These are phyloP conservation scores for Aspergillus homomorphus DNA, from an alignment of 495 filamentous ascomycete species.

Conservation along the genomic window DNA sequence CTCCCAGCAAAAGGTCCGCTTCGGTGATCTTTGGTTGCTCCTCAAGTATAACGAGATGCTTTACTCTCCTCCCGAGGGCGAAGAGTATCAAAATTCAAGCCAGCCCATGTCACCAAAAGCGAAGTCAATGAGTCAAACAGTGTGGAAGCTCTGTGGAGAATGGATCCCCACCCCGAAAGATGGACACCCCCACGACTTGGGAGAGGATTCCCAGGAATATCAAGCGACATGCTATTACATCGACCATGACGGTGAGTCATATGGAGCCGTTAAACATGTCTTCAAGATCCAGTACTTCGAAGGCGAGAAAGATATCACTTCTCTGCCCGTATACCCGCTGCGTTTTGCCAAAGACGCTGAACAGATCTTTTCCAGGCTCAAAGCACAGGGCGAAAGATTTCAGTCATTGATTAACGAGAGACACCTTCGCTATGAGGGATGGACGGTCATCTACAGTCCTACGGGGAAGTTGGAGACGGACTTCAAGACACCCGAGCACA, in stretches of 20 bases:
- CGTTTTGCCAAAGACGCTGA: background rate
- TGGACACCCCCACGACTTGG: background rate
- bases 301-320: background rate
- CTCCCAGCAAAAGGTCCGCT: background rate
- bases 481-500: conserved; percentile 2
- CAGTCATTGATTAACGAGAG: background rate
- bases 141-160: background rate
- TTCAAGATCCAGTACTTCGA: conserved; percentile 3
- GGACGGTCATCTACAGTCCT: background rate
- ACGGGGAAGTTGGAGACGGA: background rate
- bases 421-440: background rate
- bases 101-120: background rate
- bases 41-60: background rate
- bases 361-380: background rate
- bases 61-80: background rate
- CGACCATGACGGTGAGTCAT: background rate
- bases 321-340: background rate
- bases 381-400: background rate
- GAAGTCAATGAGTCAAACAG: background rate
- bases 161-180: background rate
- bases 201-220: background rate
- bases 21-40: background rate
- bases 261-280: background rate
- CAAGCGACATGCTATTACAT: background rate
- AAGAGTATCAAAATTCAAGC: background rate